A percentile compares a stretch with the other conserved stretches of the same genome.
Evolutionary conservation across 108 stramenopile species (phyloP).

Genomic region (Pseudonitzschia multiseries): DNA sequence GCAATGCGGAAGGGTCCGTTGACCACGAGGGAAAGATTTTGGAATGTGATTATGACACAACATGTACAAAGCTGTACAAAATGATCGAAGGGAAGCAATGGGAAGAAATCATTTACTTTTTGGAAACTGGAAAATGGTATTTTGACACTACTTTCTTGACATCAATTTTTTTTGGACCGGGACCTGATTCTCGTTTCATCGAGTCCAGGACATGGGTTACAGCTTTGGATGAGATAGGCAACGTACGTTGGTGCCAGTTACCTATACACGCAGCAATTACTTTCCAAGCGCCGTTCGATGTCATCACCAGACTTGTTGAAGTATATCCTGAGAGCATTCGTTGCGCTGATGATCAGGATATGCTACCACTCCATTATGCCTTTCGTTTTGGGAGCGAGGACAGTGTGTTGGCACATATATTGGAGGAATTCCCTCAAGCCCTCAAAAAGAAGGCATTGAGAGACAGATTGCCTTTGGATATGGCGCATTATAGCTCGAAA

Average conservation of each 20-base stretch:
- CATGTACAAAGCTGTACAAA: constrained; percentile 67
- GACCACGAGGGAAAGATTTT: constrained; percentile 16
- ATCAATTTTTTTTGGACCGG: constrained; percentile 27
- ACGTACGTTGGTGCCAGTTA: constrained; percentile 49
- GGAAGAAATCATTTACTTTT: constrained; percentile 52
- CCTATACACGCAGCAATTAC: constrained; percentile 51
- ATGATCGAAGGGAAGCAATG: constrained; percentile 69
- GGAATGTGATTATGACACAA: constrained; percentile 53
- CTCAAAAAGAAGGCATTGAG: constrained; percentile 49
- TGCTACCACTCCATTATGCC: constrained; percentile 74
- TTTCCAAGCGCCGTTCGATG: constrained; percentile 38
- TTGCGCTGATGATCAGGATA: constrained; percentile 68
- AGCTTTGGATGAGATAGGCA: constrained; percentile 37
- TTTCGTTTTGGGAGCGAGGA: constrained; percentile 55
- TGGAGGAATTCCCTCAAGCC: constrained; percentile 61
- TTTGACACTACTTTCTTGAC: constrained; percentile 15
- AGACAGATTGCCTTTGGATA: constrained; percentile 39
- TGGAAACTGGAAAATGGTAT: constrained; percentile 38
- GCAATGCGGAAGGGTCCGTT: neutral
- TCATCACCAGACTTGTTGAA: constrained; percentile 50
- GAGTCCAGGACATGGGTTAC: constrained; percentile 75
- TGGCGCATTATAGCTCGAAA: constrained; percentile 34
- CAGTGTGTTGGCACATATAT: constrained; percentile 38
- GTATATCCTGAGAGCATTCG: constrained; percentile 46
- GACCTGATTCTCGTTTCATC: constrained; percentile 16